Evolutionary conservation across 2,329 filamentous ascomycete species (phyloP), one percentile per base, ranked within the genome.

Genomic region (Ceratocystis huliohia): DNA sequence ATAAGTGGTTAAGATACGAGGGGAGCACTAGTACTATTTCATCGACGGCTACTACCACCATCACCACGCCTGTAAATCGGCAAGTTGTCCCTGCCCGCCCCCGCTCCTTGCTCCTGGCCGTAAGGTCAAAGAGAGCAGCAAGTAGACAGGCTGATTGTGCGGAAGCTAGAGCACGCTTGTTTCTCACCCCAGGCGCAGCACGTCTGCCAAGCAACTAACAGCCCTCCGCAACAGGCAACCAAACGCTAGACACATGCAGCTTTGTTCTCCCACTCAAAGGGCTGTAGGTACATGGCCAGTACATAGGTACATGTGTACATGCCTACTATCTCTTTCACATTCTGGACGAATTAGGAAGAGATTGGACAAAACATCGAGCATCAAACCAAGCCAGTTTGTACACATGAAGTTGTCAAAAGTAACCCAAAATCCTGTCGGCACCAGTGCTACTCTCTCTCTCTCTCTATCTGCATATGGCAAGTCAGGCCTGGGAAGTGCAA

Each of bases 391-490:
- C 28, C 53, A 6, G 20, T 8, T n/a, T 59, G 25, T 30, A 30
- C 53, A 33, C n/a, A 25, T 15, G 25, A 53, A 20, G 25, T 25
- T 59, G 53, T 30, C 53, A 59, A 30, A 33, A 59, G 53, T 59
- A 59, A 59, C 53, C n/a, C 28, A 59, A 59, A 37, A 59, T 59
- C 53, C 53, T 59, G 28, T 59, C 33, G 25, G 53, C 25, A 20
- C 7, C 33, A 30, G 53, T 57, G 53, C 53, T 57, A 57, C 50
- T 30, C 50, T 25, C 25, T 25, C 20, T 20, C n/a, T n/a, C n/a
- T n/a, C n/a, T n/a, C n/a, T n/a, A 28, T n/a, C 17, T 17, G 5
- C 7, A 2, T 17, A 17, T 15, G 53, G 53, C 17, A 33, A 33
- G 28, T n/a, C 13, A 8, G 53, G 53, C 3, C 25, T 30, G 13